phyloP scores from a whole-genome alignment of 1,139 yeast genomes.

The Suhomyces kunorum region DNA sequence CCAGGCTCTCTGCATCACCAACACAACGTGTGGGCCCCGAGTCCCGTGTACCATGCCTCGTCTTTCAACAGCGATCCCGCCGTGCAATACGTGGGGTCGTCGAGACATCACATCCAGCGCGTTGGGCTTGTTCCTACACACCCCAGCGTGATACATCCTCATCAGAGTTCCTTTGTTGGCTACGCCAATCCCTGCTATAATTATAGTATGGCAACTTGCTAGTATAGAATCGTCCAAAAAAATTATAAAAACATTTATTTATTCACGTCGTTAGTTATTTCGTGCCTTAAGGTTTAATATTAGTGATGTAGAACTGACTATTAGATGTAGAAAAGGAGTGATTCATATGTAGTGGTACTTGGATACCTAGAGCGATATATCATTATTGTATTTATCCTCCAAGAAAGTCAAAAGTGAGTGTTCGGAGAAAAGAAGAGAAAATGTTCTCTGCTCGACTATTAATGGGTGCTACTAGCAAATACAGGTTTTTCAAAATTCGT shows the following conservation, averaged over 20 bases:
- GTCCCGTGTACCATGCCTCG: slow-evolving; percentile 7
- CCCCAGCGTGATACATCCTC: slow-evolving; percentile 13
- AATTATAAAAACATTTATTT: slow-evolving; percentile 4
- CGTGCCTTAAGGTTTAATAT: slow-evolving; percentile 4
- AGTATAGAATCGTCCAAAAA: slow-evolving; percentile 8
- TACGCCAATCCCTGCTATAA: slow-evolving; percentile 43
- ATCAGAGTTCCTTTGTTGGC: slow-evolving; percentile 28
- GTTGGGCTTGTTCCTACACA: slow-evolving; percentile 5
- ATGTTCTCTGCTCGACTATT: no score
- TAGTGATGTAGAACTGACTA: slow-evolving; percentile 1
- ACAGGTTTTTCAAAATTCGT: no score
- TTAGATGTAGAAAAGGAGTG: neutral
- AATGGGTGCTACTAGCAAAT: no score
- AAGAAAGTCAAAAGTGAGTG: no score
- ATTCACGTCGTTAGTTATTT: slow-evolving; percentile 5
- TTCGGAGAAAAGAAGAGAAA: no score
- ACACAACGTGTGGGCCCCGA: slow-evolving; percentile 17
- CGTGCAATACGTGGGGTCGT: slow-evolving; percentile 16
- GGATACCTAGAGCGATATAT: no score
- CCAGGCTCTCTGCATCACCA: slow-evolving; percentile 10
- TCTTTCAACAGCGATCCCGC: slow-evolving; percentile 16
- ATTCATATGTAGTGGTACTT: no score
- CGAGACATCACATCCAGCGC: slow-evolving; percentile 12
- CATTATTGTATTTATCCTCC: no score
- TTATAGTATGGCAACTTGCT: slow-evolving; percentile 38